Evolutionary conservation across 192 early-diverging fungal genomes (phyloP), one percentile per base, ranked within the genome.

Genomic region (Jimgerdemannia flammicorona): DNA sequence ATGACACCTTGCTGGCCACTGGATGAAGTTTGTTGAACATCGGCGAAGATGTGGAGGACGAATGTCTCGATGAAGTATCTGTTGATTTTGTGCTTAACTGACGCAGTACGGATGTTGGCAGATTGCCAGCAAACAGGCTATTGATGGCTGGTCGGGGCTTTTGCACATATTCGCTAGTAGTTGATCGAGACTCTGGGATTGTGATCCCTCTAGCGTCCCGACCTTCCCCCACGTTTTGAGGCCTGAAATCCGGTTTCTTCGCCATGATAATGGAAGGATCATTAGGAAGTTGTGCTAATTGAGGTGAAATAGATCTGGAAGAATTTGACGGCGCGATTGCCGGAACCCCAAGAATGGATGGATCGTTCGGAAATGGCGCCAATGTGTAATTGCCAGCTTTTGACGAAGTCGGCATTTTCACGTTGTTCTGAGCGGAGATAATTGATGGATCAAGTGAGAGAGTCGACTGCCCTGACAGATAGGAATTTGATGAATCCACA

Each of bases 61-160:
- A 49, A 14, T 18, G 11, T 18, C 8, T 54, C 11, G 79, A 72
- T 4, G 75, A 75, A 72, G 67, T 43, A 40, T 75, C 69, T 66
- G 72, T 72, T 9, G 86, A 81, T 66, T 83, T 85, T 3, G 85
- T 81, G 70, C 86, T 89, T 80, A 90, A 70, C 63, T 90, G 88
- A 17, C 88, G 85, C 43, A 87, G 81, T 3, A 90, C 88, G 29
- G 86, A 88, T 3, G 88, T 90, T 17, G 88, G 88, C 8, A 90
- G 74, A 44, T 87, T 87, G 8, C 82, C 83, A 39, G 80, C 86
- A 78, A 89, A 83, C 44, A 78, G 49, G 39, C 71, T 20, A 68
- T 68, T 68, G 29, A 68, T 72, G 8, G 69, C 68, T 39, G 49
- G 19, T 17, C 63, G 11, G 9, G 77, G 42, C 14, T 43, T 74